phyloP scores from a whole-genome alignment of 176 grass and related monocot species.

The Hordeum vulgare region DNA sequence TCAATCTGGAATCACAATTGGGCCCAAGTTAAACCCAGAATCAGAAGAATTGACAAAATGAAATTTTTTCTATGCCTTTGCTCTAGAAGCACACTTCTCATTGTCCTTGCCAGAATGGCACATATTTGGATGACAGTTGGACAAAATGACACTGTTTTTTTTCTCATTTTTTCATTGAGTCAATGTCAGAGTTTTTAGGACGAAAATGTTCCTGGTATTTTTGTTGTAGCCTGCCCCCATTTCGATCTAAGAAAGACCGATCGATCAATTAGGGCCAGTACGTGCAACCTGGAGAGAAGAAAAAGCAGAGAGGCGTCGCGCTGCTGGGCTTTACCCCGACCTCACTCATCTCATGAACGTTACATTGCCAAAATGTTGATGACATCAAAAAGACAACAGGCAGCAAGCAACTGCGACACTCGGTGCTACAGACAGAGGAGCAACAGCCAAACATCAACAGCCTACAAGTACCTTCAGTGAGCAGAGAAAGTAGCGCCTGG shows the following conservation, averaged over 20 bases:
- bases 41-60: no score
- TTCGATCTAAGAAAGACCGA: not conserved
- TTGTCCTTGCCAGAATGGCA: not conserved
- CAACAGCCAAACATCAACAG: not conserved
- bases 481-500: not conserved
- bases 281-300: not conserved
- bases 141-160: not conserved
- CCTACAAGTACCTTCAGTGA: not conserved
- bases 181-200: not conserved
- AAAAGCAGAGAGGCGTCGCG: not conserved
- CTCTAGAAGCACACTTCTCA: not conserved
- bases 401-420: not conserved
- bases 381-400: not conserved
- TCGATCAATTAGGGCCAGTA: not conserved
- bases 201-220: not conserved
- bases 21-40: not conserved
- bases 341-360: not conserved
- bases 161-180: not conserved
- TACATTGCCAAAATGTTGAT: not conserved
- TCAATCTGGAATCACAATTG: slow-evolving; percentile 14
- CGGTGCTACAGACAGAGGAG: not conserved
- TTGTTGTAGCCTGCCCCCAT: not conserved
- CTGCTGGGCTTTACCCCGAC: not conserved
- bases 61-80: not conserved
- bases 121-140: not conserved